Base-by-base conservation (phyloP, 116 monocot species). In the Thalassia testudinum region DNA sequence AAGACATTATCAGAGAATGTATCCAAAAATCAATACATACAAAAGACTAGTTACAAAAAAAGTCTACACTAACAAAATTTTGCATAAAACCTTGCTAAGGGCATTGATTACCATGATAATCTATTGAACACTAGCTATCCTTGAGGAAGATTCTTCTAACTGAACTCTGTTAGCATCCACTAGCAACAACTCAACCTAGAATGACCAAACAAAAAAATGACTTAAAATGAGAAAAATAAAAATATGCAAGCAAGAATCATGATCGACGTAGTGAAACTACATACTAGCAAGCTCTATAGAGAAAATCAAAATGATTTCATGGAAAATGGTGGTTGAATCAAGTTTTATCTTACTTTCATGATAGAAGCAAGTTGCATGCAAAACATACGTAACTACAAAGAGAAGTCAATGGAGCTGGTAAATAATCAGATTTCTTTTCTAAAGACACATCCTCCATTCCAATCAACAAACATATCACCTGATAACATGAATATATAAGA, bases 391-490 rank as follows among this genome's bases (percentile, higher is more conserved):
- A 78, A 42, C 60, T 73, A 60, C 73, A 79, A 21, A 87, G 76
- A 53, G 87, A 82, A 5, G 65, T 79, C 8, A 87, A 68, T 19
- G 78, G 57, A n/a, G 68, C 76, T 30, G 73, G 68, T 59, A 87
- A 50, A 50, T 79, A 87, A 21, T 87, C 79, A 43, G 71, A 59
- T 62, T 87, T 82, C 48, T 79, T 82, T 52, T 87, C 76, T 54
- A 29, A 65, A 22, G 74, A 55, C 19, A 87, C 67, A 64, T 79
- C 87, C 60, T 87, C 87, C 78, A 87, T 76, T 24, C 87, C 87
- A 61, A 87, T 82, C 76, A 87, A 61, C 11, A 87, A 60, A 25
- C 87, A 82, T 73, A 87, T 77, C 8, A 82, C 87, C 87, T 87
- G 24, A 5, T 42, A 47, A 59, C 3, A 0, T 29, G 34, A 55